Evolutionary conservation across 257 asterid genomes (phyloP), one percentile per base, ranked within the genome.

Genomic region (Prunella vulgaris): DNA sequence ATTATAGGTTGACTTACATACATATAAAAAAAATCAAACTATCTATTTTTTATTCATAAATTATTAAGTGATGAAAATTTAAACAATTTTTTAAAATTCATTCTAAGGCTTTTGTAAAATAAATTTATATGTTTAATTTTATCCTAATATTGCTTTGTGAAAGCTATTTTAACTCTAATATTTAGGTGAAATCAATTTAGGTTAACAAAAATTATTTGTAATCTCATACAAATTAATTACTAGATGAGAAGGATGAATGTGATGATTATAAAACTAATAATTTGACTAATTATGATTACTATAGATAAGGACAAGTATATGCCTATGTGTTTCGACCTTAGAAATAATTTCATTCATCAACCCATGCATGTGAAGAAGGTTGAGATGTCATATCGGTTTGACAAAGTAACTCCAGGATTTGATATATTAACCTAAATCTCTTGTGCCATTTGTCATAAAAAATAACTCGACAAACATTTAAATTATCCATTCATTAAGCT

Each of bases 291-390:
- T 46, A 46, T 46, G 53, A 46, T 46, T 46, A 46, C 53, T 46
- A n/a, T 10, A 5, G 5, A n/a, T n/a, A 46, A 12, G 21, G 53
- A 46, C 15, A 46, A 46, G 53, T 5, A 25, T n/a, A 46, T 46
- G 53, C 53, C 14, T 44, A 44, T 44, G 52, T 28, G 3, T 28
- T 44, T 44, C 52, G 21, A 46, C 53, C 53, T 46, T 21, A 46
- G 53, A 46, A 15, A 46, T 46, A n/a, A 46, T 46, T 46, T 15
- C 21, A 46, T 46, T 46, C 21, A 46, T n/a, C 21, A 14, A 21
- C 53, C 53, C 18, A 14, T 46, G 53, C 53, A 46, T 46, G 58
- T 44, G 70, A 64, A 64, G 70, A 64, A 14, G 37, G 70, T 44
- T 44, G 20, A 25, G 59, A 64, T 14, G 70, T 64, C 70, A 24